Conservation (phyloP, 2,329 filamentous ascomycete genomes). For the Ophiostoma sp. region DNA sequence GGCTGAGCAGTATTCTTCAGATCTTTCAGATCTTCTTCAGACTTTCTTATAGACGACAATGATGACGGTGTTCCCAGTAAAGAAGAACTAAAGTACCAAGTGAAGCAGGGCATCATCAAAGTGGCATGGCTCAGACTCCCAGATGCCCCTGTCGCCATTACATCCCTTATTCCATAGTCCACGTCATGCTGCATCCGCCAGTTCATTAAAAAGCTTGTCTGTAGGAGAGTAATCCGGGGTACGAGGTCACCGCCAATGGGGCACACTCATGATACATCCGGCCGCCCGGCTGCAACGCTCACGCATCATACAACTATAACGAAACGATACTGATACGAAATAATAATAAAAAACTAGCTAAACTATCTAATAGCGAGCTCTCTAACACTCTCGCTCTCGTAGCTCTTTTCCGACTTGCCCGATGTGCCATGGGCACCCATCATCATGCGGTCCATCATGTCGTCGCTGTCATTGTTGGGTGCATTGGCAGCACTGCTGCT, state of each 20-base stretch:
- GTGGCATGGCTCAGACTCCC: not conserved
- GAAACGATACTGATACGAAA: not conserved
- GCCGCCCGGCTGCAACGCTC: not conserved
- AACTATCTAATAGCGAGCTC: constrained; percentile 35
- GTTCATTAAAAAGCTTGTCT: not conserved
- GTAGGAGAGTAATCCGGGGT: not conserved
- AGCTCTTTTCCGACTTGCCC: constrained; percentile 33
- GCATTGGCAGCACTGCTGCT: not conserved
- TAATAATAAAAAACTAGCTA: not conserved
- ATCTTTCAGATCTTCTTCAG: too few relatives aligned
- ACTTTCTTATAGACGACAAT: not conserved
- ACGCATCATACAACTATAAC: not conserved
- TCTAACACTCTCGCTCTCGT: constrained; percentile 49
- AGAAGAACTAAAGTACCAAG: not conserved
- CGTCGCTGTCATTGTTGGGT: constrained; percentile 23
- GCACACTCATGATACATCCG: not conserved
- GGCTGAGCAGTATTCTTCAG: not conserved
- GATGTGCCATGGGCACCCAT: constrained; percentile 26
- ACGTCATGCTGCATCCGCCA: not conserved
- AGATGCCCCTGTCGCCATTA: not conserved
- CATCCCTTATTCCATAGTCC: not conserved
- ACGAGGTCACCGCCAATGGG: not conserved
- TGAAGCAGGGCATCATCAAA: not conserved
- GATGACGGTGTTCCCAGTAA: not conserved
- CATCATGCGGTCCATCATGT: constrained; percentile 26